These are phyloP conservation scores for Dendrobium chrysotoxum DNA, from an alignment of 106 monocot genomes.

Conservation along the genomic window DNA sequence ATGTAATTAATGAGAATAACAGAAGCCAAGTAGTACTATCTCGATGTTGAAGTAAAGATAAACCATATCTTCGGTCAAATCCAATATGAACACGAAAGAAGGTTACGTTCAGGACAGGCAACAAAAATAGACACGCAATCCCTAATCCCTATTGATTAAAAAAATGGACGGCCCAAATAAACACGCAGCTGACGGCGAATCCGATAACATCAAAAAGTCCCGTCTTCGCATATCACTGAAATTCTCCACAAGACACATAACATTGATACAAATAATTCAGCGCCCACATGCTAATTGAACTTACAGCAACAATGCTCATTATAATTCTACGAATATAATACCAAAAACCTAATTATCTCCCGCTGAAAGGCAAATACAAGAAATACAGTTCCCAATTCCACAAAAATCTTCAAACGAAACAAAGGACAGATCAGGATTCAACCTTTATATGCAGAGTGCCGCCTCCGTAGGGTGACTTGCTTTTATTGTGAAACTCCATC, in stretches of 20 bases:
- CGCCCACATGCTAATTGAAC: not conserved
- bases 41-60: not conserved
- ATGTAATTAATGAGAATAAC: no score
- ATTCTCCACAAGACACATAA: not conserved
- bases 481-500: conserved; percentile 66
- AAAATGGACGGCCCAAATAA: not conserved
- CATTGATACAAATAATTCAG: not conserved
- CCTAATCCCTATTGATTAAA: not conserved
- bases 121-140: not conserved
- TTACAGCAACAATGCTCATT: not conserved
- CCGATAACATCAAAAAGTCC: not conserved
- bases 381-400: not conserved
- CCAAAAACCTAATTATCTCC: not conserved
- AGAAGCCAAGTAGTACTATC: no score
- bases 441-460: conserved; percentile 60
- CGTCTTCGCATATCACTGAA: not conserved
- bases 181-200: not conserved
- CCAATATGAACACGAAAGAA: not conserved
- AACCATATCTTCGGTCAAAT: not conserved
- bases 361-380: not conserved
- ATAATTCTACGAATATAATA: not conserved
- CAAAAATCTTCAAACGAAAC: not conserved
- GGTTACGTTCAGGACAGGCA: not conserved
- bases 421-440: not conserved
- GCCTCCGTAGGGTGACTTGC: conserved; percentile 36